Conservation (phyloP, 2,329 filamentous ascomycete species). For the Uncinocarpus reesii region DNA sequence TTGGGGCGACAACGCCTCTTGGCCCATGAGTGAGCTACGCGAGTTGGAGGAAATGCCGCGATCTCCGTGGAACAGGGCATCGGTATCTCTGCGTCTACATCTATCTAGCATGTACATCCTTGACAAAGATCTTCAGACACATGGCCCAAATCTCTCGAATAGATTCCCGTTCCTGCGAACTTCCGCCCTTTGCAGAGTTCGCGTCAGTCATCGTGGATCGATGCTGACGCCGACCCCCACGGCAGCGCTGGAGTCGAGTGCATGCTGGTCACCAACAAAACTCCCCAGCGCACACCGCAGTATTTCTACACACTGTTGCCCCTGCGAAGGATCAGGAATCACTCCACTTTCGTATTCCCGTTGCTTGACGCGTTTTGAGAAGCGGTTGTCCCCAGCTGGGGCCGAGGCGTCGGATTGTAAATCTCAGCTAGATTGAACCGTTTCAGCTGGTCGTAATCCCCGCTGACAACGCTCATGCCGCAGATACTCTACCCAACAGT, state of each 20-base stretch:
- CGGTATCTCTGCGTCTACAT: neutral
- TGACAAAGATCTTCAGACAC: too few species aligned
- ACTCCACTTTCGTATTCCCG: conserved; percentile 7
- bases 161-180: too few species aligned
- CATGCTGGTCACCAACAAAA: neutral
- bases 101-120: too few species aligned
- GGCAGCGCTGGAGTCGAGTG: too few species aligned
- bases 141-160: too few species aligned
- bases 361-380: conserved; percentile 7
- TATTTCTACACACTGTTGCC: neutral
- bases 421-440: conserved; percentile 55
- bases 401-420: conserved; percentile 39
- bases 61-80: neutral
- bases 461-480: conserved; percentile 53
- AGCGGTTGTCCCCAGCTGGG: conserved; percentile 1
- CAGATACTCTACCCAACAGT: conserved; percentile 45
- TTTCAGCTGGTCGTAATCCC: conserved; percentile 52
- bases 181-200: too few species aligned
- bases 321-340: neutral
- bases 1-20: too few species aligned
- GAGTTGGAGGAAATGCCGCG: neutral
- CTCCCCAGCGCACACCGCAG: neutral
- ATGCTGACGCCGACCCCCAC: too few species aligned
- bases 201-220: too few species aligned
- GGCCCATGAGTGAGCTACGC: conserved; percentile 7